Base-by-base conservation (phyloP, 768 basidiomycete genomes). In the Tulasnella sp. region DNA sequence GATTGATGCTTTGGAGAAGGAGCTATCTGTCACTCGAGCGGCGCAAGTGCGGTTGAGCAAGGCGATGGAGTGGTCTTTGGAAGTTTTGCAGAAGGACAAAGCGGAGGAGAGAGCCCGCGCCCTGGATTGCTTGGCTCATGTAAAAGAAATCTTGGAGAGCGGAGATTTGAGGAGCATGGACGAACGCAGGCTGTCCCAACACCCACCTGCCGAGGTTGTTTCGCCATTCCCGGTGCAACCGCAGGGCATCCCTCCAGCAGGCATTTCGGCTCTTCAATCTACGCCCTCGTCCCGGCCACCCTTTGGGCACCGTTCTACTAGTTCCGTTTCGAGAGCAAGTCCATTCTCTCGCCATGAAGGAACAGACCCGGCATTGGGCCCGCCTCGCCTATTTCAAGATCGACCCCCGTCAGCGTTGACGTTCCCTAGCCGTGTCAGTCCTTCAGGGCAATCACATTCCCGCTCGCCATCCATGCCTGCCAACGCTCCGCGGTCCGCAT, bases 11-110 rank as follows among this genome's bases (percentile, higher is more conserved):
- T 88, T 93, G 82, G 92, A 93, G 84, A 87, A 88, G 80, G 92
- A 94, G 77, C 86, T 92, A 2, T 81, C 86, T 2, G 87, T 88
- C 38, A 81, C 93, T 72, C 89, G 87, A 16, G 84, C 85, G n/a
- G 86, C 89, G 71, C 92, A 94, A 81, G 89, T 88, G 83, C 87
- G 86, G 79, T 87, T 96, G 1, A 93, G 92, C 16, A 88, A 93
- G 74, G 89, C 93, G 2, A 86, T 95, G 10, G 86, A 88, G 21
- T 93, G 93, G 92, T 90, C 93, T 62, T 89, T 95, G 31, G 92
- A 93, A 82, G 87, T 90, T 1, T 87, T 96, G 5, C 84, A 92
- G 34, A 90, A 89, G 81, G 87, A 91, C 91, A 80, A 80, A 86
- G 24, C 80, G 88, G 89, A 81, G 84, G 85, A 62, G 85, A 86